Evolutionary conservation across 306 rosid species (phyloP).

Genomic region (Prunus davidiana): DNA sequence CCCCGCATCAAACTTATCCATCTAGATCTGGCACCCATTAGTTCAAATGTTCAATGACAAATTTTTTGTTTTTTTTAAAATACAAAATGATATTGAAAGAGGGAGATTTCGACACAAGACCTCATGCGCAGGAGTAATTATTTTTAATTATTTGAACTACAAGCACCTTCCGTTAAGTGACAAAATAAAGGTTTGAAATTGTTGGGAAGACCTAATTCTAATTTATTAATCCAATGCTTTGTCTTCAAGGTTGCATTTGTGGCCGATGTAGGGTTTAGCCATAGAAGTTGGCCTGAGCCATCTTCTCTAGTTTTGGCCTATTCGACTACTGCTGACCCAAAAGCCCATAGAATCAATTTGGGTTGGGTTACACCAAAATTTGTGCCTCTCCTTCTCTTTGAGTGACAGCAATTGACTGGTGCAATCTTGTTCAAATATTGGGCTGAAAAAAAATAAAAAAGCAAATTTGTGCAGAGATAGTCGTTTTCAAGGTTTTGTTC

Average conservation of each 20-base stretch:
- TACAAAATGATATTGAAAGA: too few species aligned
- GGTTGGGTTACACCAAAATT: not conserved
- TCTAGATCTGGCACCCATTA: not conserved
- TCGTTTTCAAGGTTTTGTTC: not conserved
- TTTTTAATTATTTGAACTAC: too few species aligned
- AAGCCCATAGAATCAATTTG: not conserved
- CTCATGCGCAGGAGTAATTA: rapidly evolving
- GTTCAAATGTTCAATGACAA: not conserved
- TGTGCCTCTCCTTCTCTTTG: too few species aligned
- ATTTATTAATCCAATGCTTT: too few species aligned
- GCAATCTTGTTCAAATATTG: too few species aligned
- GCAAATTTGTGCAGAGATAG: not conserved
- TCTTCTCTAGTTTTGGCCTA: not conserved
- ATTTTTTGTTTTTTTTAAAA: too few species aligned
- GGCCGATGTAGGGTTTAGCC: not conserved
- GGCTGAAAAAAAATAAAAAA: not conserved
- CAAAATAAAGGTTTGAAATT: not conserved
- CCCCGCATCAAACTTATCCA: not conserved
- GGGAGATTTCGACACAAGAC: too few species aligned
- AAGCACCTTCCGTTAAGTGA: not conserved
- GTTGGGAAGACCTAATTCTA: too few species aligned
- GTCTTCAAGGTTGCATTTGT: too few species aligned
- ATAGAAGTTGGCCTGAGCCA: not conserved
- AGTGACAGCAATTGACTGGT: too few species aligned
- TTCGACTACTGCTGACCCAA: not conserved